phyloP scores from a whole-genome alignment of 2,329 filamentous ascomycete genomes.

The Septoria linicola region DNA sequence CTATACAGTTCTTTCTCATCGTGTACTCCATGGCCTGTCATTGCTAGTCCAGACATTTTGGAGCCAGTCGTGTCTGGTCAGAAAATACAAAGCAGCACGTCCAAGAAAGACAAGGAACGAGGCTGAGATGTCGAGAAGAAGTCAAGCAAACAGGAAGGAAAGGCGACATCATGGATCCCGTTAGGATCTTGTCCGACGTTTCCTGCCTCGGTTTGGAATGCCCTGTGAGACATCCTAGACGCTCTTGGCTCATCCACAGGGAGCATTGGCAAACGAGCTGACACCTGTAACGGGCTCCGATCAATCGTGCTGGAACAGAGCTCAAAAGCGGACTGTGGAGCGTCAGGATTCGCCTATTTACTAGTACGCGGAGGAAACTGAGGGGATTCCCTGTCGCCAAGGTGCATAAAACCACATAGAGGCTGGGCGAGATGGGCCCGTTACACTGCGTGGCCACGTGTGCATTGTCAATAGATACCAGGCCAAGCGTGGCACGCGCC shows the following conservation, averaged over 20 bases:
- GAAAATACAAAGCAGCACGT: background rate
- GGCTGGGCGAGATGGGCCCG: background rate
- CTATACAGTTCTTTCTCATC: constrained; percentile 12
- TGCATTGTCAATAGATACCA: background rate
- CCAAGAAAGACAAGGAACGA: background rate
- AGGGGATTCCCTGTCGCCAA: background rate
- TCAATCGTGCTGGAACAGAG: background rate
- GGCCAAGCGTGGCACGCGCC: background rate
- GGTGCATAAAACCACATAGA: background rate
- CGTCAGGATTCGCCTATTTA: background rate
- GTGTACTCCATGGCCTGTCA: background rate
- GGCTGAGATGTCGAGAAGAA: background rate
- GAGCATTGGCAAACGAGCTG: background rate
- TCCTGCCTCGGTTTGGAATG: background rate
- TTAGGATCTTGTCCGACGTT: background rate
- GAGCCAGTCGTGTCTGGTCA: background rate
- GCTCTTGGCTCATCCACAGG: background rate
- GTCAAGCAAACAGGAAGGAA: no score
- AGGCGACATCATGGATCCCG: background rate
- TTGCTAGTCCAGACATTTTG: background rate
- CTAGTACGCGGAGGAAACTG: background rate
- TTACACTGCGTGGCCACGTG: background rate
- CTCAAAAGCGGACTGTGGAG: background rate
- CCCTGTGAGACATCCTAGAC: background rate
- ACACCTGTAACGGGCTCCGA: background rate